Conservation (phyloP, 2,329 filamentous ascomycete genomes). For the Cordyceps cateniannulata region DNA sequence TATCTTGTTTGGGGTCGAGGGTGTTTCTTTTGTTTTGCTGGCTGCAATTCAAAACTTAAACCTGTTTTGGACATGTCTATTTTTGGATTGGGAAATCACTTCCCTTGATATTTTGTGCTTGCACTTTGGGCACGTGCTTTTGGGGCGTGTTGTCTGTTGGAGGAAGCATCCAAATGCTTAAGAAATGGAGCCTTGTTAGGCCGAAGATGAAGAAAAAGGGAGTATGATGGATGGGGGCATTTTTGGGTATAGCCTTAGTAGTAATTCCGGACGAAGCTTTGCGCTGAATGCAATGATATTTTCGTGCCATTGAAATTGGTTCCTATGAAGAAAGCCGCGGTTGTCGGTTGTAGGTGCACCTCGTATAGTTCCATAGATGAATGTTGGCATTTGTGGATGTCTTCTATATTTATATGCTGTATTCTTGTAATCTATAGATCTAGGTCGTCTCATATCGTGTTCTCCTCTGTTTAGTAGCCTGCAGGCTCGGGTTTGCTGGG, state of each 20-base stretch:
- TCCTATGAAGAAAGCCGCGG: neutral
- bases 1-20: constrained; percentile 17
- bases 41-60: neutral
- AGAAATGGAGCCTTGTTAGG: neutral
- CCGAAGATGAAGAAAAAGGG: neutral
- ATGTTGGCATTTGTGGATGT: neutral
- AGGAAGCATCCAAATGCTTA: neutral
- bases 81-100: neutral
- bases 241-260: constrained; percentile 9
- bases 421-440: neutral
- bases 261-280: constrained; percentile 9
- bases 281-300: constrained; percentile 3
- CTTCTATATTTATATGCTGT: neutral
- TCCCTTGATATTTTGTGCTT: neutral
- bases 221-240: neutral
- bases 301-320: neutral
- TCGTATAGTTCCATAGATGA: neutral
- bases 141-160: neutral
- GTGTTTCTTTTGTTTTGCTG: neutral
- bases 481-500: constrained; percentile 46
- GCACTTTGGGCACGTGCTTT: constrained; percentile 10
- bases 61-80: constrained; percentile 10
- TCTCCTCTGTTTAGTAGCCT: constrained; percentile 32
- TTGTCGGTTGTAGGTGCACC: neutral
- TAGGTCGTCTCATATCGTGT: neutral